Percentiles rank a stretch among this genome's conserved stretches.
Evolutionary conservation across 2,329 filamentous ascomycete species (phyloP).

Genomic region (Mycosphaerella sp.): DNA sequence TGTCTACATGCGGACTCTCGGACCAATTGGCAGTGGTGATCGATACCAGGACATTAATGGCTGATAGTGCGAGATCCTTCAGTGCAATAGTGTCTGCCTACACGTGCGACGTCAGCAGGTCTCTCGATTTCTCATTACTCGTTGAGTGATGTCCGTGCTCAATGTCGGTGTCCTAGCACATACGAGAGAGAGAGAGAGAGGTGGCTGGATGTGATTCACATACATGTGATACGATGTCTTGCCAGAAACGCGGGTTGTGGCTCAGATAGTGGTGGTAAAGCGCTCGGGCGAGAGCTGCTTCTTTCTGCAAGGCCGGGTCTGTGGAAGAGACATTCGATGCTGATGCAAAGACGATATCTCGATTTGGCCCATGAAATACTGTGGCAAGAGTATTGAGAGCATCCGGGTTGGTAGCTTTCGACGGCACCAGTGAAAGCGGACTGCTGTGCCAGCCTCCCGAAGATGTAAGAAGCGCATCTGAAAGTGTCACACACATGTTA

Average conservation of each 20-base stretch:
- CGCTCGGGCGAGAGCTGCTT: conserved; percentile 49
- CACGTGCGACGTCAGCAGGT: too few species aligned
- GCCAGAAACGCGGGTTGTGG: conserved; percentile 48
- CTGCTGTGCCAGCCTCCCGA: conserved; percentile 30
- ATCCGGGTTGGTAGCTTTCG: conserved; percentile 48
- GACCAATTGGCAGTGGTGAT: conserved; percentile 53
- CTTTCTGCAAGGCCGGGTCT: conserved; percentile 35
- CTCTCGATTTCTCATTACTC: too few species aligned
- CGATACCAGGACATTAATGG: conserved; percentile 48
- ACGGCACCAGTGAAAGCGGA: conserved; percentile 48
- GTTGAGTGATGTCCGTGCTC: too few species aligned
- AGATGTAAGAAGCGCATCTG: conserved; percentile 42
- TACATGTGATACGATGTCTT: conserved; percentile 45
- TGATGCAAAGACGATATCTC: conserved; percentile 29
- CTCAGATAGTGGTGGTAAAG: conserved; percentile 51
- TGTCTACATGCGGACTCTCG: conserved; percentile 24
- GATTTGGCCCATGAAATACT: conserved; percentile 50
- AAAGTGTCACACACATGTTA: too few species aligned
- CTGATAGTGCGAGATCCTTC: conserved; percentile 51
- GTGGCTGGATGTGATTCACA: too few species aligned
- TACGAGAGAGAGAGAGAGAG: too few species aligned
- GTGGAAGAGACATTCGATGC: conserved; percentile 30
- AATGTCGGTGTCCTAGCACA: too few species aligned
- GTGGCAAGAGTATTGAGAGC: conserved; percentile 50
- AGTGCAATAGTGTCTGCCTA: conserved; percentile 50